Base-by-base conservation (phyloP, 2,329 filamentous ascomycete species). In the Fusarium scirpi region DNA sequence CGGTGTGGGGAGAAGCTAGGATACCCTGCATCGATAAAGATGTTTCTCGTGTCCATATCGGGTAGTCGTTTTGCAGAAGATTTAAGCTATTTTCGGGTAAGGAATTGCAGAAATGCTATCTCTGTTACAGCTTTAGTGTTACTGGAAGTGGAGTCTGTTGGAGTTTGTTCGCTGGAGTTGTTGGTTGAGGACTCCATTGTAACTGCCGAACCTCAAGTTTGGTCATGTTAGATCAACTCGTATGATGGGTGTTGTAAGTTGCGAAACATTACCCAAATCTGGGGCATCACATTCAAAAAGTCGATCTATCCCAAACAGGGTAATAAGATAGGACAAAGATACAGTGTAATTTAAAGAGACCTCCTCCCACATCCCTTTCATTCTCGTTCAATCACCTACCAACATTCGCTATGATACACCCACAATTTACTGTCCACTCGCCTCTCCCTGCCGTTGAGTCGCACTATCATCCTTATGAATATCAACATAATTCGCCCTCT, bases 321-420 rank as follows among this genome's bases (percentile, higher is more conserved):
- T n/a, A 69, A 18, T 18, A 66, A 63, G 69, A 71, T 71, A 71
- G 69, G 65, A 62, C 68, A 71, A 69, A 62, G 16, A 44, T 22
- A 68, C 59, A 71, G 41, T 69, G 48, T 20, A 43, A 55, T 53
- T 65, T 69, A 67, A 53, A 41, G 62, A 55, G 38, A 48, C 16
- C 16, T 15, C 9, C 32, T 44, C 25, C 25, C 57, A 62, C 15
- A 29, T 47, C 11, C 41, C 18, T 34, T 56, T 66, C 18, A 29
- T 38, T 30, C 34, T 49, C 27, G 44, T 24, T 25, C 16, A 41
- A 38, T 41, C 25, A 43, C 18, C 27, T 41, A 57, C 38, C 30
- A 64, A 38, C 22, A 29, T 41, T 13, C 38, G 5, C 41, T 32
- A 46, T 18, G 45, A 25, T 24, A 27, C 11, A 8, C 9, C 16